Evolutionary conservation across 768 basidiomycete species (phyloP).

Genomic region (Gymnopilus dilepis): DNA sequence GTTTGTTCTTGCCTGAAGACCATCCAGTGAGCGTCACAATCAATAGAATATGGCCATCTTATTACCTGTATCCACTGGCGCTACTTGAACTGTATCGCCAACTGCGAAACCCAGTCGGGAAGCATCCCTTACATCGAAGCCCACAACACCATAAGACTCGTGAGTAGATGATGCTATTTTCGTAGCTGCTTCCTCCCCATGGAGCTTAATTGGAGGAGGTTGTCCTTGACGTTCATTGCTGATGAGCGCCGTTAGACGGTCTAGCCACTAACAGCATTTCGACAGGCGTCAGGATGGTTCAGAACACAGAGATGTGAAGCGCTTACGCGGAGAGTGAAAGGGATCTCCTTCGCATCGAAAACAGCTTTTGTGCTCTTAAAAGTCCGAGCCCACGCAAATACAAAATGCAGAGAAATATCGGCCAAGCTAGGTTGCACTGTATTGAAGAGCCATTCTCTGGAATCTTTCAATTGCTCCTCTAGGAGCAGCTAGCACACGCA

Average conservation of each 20-base stretch:
- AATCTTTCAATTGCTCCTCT: constrained; percentile 54
- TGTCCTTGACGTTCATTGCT: constrained; percentile 32
- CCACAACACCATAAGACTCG: constrained; percentile 45
- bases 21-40: not conserved
- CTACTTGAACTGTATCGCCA: constrained; percentile 40
- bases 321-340: constrained; percentile 46
- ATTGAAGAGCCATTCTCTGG: constrained; percentile 62
- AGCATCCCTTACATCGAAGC: constrained; percentile 53
- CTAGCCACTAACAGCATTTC: constrained; percentile 48
- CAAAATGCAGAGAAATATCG: constrained; percentile 58
- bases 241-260: constrained; percentile 43
- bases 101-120: constrained; percentile 43
- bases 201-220: constrained; percentile 32
- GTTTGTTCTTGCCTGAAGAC: constrained; percentile 41
- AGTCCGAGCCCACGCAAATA: constrained; percentile 47
- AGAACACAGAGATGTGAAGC: not conserved
- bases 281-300: not conserved
- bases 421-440: constrained; percentile 56
- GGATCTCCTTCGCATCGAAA: constrained; percentile 43
- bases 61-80: constrained; percentile 49
- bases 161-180: constrained; percentile 41
- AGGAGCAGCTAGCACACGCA: constrained; percentile 34
- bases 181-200: constrained; percentile 48
- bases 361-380: constrained; percentile 42
- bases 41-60: not conserved